Conservation (phyloP, 1,284 basidiomycete genomes). For the Ceratobasidium sp. region DNA sequence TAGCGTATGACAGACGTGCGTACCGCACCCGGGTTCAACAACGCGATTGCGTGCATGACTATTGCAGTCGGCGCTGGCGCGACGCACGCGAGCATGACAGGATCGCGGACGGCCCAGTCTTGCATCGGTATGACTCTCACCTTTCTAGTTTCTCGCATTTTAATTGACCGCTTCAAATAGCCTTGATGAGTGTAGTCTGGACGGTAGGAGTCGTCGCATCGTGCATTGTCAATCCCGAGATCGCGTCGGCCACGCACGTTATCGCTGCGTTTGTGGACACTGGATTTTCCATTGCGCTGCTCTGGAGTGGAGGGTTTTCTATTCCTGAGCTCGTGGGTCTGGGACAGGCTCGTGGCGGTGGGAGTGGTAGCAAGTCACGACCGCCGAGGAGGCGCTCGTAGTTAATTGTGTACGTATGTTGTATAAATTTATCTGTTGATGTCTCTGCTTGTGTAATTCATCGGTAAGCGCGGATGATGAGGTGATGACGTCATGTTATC, state of each 20-base stretch:
- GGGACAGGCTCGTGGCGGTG: not conserved
- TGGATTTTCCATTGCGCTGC: not conserved
- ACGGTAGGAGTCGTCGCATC: not conserved
- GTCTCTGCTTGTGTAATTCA: not conserved
- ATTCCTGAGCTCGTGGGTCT: constrained; percentile 28
- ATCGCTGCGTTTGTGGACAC: not conserved
- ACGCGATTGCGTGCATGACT: constrained; percentile 31
- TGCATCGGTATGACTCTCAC: constrained; percentile 20
- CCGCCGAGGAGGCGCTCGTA: not conserved
- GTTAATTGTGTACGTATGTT: not conserved
- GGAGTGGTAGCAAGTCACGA: not conserved
- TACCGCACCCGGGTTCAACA: constrained; percentile 35
- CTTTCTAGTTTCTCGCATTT: not conserved
- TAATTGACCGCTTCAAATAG: not conserved
- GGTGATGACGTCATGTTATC: constrained; percentile 3
- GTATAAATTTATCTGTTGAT: not conserved
- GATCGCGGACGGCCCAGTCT: constrained; percentile 16
- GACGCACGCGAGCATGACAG: constrained; percentile 7
- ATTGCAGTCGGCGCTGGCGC: constrained; percentile 24
- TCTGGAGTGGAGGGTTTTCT: constrained; percentile 10
- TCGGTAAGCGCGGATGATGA: not conserved
- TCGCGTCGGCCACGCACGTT: constrained; percentile 25
- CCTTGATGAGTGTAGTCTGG: constrained; percentile 32
- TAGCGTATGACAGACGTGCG: constrained; percentile 26
- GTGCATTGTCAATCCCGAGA: constrained; percentile 8